Evolutionary conservation across 306 rosid genomes (phyloP).

Genomic region (Carpinus viminea): DNA sequence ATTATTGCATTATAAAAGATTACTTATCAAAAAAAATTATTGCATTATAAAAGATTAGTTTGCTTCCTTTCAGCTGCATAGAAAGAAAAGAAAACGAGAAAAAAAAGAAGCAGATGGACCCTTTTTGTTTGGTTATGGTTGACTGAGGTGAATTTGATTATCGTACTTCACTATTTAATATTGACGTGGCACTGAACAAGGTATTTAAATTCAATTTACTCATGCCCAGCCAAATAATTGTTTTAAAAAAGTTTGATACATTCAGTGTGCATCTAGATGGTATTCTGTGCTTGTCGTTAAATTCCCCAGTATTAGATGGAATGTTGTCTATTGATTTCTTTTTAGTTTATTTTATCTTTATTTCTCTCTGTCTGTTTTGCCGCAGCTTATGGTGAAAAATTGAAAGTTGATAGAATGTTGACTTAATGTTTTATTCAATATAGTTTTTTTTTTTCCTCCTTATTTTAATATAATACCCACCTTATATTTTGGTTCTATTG

Average conservation of each 20-base stretch:
- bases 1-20: background rate
- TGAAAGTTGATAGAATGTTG: no score
- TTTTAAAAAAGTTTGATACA: background rate
- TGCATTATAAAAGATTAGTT: background rate
- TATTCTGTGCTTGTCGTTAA: no score
- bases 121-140: background rate
- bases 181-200: background rate
- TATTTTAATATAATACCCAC: no score
- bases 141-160: background rate
- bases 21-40: no score
- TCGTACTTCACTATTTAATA: background rate
- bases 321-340: background rate
- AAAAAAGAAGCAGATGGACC: background rate
- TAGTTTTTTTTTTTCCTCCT: no score
- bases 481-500: no score
- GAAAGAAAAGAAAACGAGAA: background rate
- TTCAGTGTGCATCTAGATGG: background rate
- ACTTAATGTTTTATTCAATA: no score
- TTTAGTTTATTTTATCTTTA: background rate
- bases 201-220: background rate
- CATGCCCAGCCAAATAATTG: background rate
- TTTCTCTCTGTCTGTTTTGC: no score
- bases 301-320: background rate
- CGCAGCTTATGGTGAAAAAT: no score
- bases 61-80: background rate